Evolutionary conservation across 2,329 filamentous ascomycete species (phyloP).

Genomic region (Fusarium subtropicale): DNA sequence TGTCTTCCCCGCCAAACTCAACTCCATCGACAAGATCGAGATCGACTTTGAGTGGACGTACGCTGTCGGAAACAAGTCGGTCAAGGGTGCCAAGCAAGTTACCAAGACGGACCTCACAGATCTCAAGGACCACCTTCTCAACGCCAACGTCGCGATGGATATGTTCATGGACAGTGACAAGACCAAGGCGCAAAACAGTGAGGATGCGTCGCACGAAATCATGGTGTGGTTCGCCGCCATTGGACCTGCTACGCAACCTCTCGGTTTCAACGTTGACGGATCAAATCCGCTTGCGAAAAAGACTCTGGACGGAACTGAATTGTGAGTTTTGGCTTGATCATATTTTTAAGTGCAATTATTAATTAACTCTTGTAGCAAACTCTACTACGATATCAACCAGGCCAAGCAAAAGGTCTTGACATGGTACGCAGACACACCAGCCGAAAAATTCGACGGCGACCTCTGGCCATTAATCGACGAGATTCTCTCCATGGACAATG

Average conservation of each 20-base stretch:
- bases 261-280: conserved; percentile 53
- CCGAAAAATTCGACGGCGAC: conserved; percentile 60
- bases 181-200: conserved; percentile 54
- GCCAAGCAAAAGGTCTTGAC: conserved; percentile 61
- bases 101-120: conserved; percentile 51
- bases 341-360: not conserved
- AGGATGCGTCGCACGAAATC: conserved; percentile 62
- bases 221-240: conserved; percentile 68
- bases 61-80: conserved; percentile 57
- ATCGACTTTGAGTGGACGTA: conserved; percentile 64
- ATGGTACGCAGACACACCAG: conserved; percentile 56
- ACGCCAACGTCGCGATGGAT: conserved; percentile 69
- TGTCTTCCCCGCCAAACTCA: conserved; percentile 58
- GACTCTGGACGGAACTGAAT: conserved; percentile 56
- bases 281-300: conserved; percentile 50
- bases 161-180: conserved; percentile 66
- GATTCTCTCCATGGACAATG: conserved; percentile 51
- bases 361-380: conserved; percentile 45
- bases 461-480: conserved; percentile 58
- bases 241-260: conserved; percentile 60
- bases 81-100: conserved; percentile 55
- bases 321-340: conserved; percentile 50
- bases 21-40: conserved; percentile 54
- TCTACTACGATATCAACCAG: conserved; percentile 57
- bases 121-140: conserved; percentile 54